phyloP scores from a whole-genome alignment of 2,329 filamentous ascomycete species.

The Ceratocystis harringtonii region DNA sequence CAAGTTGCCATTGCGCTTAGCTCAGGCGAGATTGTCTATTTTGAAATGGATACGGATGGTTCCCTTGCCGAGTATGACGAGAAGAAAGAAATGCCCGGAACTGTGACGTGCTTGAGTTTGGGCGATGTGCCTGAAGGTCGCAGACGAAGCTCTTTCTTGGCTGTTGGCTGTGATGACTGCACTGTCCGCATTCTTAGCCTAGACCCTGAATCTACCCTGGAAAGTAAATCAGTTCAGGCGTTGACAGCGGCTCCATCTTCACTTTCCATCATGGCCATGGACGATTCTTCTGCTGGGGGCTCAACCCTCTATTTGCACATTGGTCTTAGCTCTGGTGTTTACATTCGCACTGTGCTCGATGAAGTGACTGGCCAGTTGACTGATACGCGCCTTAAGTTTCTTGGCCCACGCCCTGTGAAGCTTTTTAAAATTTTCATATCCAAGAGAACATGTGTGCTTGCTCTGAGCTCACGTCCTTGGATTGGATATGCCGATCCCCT shows the following conservation, averaged over 20 bases:
- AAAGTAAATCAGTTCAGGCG: conserved; percentile 89
- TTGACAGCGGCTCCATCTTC: conserved; percentile 80
- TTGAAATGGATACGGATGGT: conserved; percentile 89
- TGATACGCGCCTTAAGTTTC: conserved; percentile 84
- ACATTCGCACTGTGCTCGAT: conserved; percentile 85
- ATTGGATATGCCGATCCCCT: conserved; percentile 82
- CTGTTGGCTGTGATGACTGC: conserved; percentile 91
- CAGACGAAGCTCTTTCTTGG: conserved; percentile 77
- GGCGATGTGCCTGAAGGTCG: conserved; percentile 85
- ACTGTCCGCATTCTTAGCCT: conserved; percentile 87
- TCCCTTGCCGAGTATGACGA: conserved; percentile 88
- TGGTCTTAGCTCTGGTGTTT: conserved; percentile 86
- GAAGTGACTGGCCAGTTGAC: conserved; percentile 91
- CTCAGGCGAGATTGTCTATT: conserved; percentile 93
- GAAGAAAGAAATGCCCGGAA: conserved; percentile 86
- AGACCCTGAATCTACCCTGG: conserved; percentile 76
- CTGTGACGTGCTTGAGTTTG: conserved; percentile 85
- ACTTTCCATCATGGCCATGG: conserved; percentile 86
- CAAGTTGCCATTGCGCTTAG: conserved; percentile 90
- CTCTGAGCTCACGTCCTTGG: conserved; percentile 88
- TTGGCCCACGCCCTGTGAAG: conserved; percentile 79
- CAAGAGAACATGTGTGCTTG: conserved; percentile 70
- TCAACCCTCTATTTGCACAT: conserved; percentile 90
- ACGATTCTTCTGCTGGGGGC: conserved; percentile 78
- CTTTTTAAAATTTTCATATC: conserved; percentile 85